Evolutionary conservation across 495 filamentous ascomycete genomes (phyloP).

Genomic region (Evansstolkia leycettana): DNA sequence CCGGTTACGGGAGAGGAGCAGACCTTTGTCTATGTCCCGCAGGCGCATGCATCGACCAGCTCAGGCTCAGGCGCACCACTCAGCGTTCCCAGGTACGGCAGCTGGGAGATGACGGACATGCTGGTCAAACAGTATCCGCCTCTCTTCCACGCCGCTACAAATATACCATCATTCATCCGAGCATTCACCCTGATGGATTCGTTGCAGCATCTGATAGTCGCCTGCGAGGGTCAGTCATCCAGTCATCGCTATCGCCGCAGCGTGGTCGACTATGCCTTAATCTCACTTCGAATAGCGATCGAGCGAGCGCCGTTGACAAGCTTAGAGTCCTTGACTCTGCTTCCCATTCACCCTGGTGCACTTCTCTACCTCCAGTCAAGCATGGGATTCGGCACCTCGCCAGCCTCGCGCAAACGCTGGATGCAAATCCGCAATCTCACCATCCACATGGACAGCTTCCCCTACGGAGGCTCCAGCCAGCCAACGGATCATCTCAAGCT

Average conservation of each 20-base stretch:
- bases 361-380: slow-evolving; percentile 57
- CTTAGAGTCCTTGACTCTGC: slow-evolving; percentile 51
- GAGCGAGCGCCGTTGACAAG: slow-evolving; percentile 49
- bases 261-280: slow-evolving; percentile 71
- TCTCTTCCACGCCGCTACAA: slow-evolving; percentile 74
- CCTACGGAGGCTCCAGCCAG: slow-evolving; percentile 33
- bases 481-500: slow-evolving; percentile 62
- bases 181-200: slow-evolving; percentile 50
- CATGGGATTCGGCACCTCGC: slow-evolving; percentile 53
- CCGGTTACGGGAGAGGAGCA: slow-evolving; percentile 58
- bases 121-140: slow-evolving; percentile 71
- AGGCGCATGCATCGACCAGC: slow-evolving; percentile 9
- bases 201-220: slow-evolving; percentile 56
- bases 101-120: slow-evolving; percentile 50
- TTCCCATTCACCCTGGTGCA: slow-evolving; percentile 53
- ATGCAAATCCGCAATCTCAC: slow-evolving; percentile 55
- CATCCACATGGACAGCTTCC: slow-evolving; percentile 54
- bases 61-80: slow-evolving; percentile 13
- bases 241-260: slow-evolving; percentile 56
- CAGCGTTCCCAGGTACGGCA: slow-evolving; percentile 52
- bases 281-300: slow-evolving; percentile 63
- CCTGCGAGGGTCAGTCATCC: slow-evolving; percentile 56
- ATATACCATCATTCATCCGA: slow-evolving; percentile 63
- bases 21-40: slow-evolving; percentile 62
- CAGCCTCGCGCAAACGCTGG: slow-evolving; percentile 53